These are phyloP conservation scores for Ceratocystiopsis minuta DNA, from an alignment of 2,329 filamentous ascomycete genomes.

Conservation along the genomic window DNA sequence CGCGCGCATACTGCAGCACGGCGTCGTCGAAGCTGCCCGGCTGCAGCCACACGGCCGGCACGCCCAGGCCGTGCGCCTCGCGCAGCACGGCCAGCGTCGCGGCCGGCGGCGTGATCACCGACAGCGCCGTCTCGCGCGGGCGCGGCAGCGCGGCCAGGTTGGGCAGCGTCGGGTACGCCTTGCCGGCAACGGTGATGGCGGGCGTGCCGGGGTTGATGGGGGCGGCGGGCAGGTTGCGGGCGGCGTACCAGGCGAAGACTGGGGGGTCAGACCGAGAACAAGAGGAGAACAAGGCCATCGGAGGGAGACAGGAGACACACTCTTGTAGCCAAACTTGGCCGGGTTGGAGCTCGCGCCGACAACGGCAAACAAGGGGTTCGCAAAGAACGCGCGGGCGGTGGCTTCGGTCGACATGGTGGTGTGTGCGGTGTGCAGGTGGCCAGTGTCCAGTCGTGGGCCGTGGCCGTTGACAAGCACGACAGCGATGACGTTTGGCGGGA, in stretches of 20 bases:
- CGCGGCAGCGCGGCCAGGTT: constrained; percentile 46
- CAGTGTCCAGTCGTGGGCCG: too few relatives aligned
- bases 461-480: too few relatives aligned
- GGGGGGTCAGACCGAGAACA: constrained; percentile 5
- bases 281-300: too few relatives aligned
- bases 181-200: constrained; percentile 40
- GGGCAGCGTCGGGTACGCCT: constrained; percentile 44
- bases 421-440: too few relatives aligned
- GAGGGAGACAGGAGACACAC: constrained; percentile 29
- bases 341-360: constrained; percentile 77
- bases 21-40: constrained; percentile 73
- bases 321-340: constrained; percentile 75
- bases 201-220: constrained; percentile 64
- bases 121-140: constrained; percentile 56
- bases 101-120: constrained; percentile 70
- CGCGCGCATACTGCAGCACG: constrained; percentile 49
- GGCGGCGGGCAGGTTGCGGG: constrained; percentile 55
- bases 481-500: too few relatives aligned
- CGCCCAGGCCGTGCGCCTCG: constrained; percentile 57
- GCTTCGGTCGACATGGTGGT: constrained; percentile 44
- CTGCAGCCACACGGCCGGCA: constrained; percentile 72
- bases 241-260: constrained; percentile 85
- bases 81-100: constrained; percentile 57
- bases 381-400: constrained; percentile 63
- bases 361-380: constrained; percentile 63